Evolutionary conservation across 2,329 filamentous ascomycete genomes (phyloP), one percentile per base, ranked within the genome.

Genomic region (Simplicillium sp.): DNA sequence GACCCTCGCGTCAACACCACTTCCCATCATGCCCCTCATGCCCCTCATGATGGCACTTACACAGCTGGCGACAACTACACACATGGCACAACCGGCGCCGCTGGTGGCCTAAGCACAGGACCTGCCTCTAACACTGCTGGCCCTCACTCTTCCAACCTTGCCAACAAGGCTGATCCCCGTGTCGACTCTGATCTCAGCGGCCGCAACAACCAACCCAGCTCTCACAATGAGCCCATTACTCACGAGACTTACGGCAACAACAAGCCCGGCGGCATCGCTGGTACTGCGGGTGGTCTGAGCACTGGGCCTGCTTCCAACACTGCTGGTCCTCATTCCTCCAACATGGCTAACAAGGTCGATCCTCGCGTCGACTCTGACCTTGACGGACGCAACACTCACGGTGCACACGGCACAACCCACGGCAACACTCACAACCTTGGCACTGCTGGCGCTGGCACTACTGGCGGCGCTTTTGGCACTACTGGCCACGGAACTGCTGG

Each of bases 141-240:
- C 9, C 65, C 66, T 13, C 68, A 75, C 51, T 49, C 46, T 41
- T 63, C 60, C 8, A 62, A 65, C 38, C 7, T 61, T 11, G 58
- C 60, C n/a, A 77, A 76, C 54, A 67, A 69, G 29, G 50, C 56
- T 7, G 73, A 77, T 49, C 71, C 71, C 17, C 60, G 71, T 12
- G 58, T 75, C 35, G 70, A 76, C 52, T 70, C 65, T 33, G 68
- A 76, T 50, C 58, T 67, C 9, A 66, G 69, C 45, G 56, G 57
- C 43, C 55, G 58, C 17, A 56, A 52, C 39, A 53, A 61, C 61
- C 47, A 53, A 53, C 13, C 53, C 54, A 40, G 48, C 48, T 31
- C 52, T 47, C 36, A 55, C 52, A 51, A 49, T 28, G 43, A 48
- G 29, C 48, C 50, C 35, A 48, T 44, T 40, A 35, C 38, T 46